Evolutionary conservation across 2,329 filamentous ascomycete species (phyloP).

Genomic region (Verticillium zaregamsianum): DNA sequence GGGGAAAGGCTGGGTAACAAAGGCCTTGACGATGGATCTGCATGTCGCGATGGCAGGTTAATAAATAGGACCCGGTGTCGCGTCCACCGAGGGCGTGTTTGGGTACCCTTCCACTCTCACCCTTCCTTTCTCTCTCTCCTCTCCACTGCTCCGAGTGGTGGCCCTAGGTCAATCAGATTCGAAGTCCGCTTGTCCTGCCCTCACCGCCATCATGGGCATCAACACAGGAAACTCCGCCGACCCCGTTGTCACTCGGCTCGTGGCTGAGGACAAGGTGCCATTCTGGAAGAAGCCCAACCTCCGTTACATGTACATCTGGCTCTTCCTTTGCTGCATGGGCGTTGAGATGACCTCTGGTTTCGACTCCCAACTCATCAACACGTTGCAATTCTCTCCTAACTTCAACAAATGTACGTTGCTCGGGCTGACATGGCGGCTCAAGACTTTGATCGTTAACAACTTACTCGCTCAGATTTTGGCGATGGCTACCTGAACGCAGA

Average conservation of each 20-base stretch:
- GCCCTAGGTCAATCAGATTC: neutral
- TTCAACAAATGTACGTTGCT: neutral
- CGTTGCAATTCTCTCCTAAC: slow-evolving; percentile 29
- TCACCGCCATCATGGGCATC: neutral
- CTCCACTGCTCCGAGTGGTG: neutral
- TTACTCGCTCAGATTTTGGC: slow-evolving; percentile 7
- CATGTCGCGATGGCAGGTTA: neutral
- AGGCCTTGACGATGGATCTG: neutral
- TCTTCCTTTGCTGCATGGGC: slow-evolving; percentile 51
- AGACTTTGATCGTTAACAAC: neutral
- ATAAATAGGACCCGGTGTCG: neutral
- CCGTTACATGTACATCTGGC: slow-evolving; percentile 43
- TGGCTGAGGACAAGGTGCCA: slow-evolving; percentile 24
- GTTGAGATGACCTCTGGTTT: slow-evolving; percentile 55
- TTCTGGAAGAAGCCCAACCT: slow-evolving; percentile 55
- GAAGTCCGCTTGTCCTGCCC: neutral
- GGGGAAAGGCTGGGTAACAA: neutral
- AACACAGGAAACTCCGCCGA: slow-evolving; percentile 13
- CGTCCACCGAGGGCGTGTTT: neutral
- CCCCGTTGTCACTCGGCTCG: slow-evolving; percentile 24
- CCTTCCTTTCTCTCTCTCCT: neutral
- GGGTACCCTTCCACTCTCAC: neutral
- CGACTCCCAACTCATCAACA: slow-evolving; percentile 42
- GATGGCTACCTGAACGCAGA: slow-evolving; percentile 13
- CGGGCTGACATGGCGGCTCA: neutral